phyloP scores from a whole-genome alignment of 805 yeast genomes.

The Cyberlindnera galapagoensis region DNA sequence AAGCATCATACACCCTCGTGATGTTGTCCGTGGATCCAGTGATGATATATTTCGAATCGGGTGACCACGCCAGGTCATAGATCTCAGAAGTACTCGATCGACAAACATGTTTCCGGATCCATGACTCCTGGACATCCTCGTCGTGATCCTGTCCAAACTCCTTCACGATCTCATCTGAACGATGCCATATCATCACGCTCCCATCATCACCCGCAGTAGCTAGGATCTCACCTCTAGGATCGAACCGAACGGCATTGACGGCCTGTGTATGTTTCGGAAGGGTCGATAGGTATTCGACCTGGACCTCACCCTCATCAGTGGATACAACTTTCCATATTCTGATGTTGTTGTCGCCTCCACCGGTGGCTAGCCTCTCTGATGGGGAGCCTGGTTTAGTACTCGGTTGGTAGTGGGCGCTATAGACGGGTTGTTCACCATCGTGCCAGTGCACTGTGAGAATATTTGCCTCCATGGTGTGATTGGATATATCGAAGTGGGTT shows the following conservation, averaged over 20 bases:
- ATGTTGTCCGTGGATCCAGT: slow-evolving; percentile 90
- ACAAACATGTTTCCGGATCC: slow-evolving; percentile 59
- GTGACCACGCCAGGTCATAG: slow-evolving; percentile 92
- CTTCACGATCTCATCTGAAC: slow-evolving; percentile 43
- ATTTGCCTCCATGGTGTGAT: slow-evolving; percentile 29
- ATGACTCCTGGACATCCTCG: slow-evolving; percentile 60
- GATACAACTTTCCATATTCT: slow-evolving; percentile 33
- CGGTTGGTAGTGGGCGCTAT: slow-evolving; percentile 60
- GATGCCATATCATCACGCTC: slow-evolving; percentile 72
- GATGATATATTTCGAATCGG: slow-evolving; percentile 67
- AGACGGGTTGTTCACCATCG: slow-evolving; percentile 68
- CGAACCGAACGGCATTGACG: slow-evolving; percentile 84
- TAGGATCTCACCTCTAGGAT: slow-evolving; percentile 56
- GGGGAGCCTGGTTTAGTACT: slow-evolving; percentile 10
- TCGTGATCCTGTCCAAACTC: slow-evolving; percentile 50
- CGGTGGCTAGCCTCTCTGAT: slow-evolving; percentile 64
- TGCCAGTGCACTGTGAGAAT: slow-evolving; percentile 67
- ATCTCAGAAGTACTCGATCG: slow-evolving; percentile 67
- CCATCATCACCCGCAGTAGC: slow-evolving; percentile 98
- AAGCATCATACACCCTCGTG: slow-evolving; percentile 58
- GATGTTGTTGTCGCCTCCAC: slow-evolving; percentile 93
- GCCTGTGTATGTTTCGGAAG: slow-evolving; percentile 89
- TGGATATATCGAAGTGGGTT: too few species aligned
- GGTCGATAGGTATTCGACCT: slow-evolving; percentile 72
- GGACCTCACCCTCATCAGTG: slow-evolving; percentile 22